Percentiles rank a stretch among this genome's conserved stretches.
Evolutionary conservation across 2,329 filamentous ascomycete genomes (phyloP).

Genomic region (Scorias spongiosa): DNA sequence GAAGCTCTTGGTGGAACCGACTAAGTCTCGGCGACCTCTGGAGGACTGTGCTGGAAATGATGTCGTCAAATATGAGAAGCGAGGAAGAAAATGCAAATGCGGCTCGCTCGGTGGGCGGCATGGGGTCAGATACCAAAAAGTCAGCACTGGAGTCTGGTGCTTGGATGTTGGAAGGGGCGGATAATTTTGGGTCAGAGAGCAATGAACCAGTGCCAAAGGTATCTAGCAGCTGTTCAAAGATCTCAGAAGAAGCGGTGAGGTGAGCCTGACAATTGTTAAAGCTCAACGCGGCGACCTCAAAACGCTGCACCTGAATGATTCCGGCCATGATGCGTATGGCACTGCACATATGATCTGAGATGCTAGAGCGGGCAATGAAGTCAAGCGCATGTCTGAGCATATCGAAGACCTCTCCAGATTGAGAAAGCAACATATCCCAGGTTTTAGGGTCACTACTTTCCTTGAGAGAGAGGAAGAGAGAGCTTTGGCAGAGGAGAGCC

Average conservation of each 20-base stretch:
- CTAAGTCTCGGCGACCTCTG: neutral
- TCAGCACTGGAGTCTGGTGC: too few relatives aligned
- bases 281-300: constrained; percentile 33
- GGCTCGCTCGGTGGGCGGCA: neutral
- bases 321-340: constrained; percentile 28
- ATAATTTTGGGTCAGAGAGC: too few relatives aligned
- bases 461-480: constrained; percentile 33
- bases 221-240: constrained; percentile 28
- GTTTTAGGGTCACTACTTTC: neutral
- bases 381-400: neutral
- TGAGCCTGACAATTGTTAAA: constrained; percentile 37
- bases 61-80: neutral
- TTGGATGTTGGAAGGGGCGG: too few relatives aligned
- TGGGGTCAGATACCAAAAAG: too few relatives aligned
- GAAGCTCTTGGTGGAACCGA: neutral
- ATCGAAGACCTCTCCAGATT: neutral
- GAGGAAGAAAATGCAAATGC: neutral
- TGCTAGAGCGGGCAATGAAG: neutral
- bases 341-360: neutral
- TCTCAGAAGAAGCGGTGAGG: constrained; percentile 33
- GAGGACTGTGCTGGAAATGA: neutral
- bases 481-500: constrained; percentile 39
- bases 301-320: constrained; percentile 39
- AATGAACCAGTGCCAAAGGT: too few relatives aligned
- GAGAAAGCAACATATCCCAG: neutral